phyloP scores from a whole-genome alignment of 345 rosid genomes.

The Adansonia digitata region DNA sequence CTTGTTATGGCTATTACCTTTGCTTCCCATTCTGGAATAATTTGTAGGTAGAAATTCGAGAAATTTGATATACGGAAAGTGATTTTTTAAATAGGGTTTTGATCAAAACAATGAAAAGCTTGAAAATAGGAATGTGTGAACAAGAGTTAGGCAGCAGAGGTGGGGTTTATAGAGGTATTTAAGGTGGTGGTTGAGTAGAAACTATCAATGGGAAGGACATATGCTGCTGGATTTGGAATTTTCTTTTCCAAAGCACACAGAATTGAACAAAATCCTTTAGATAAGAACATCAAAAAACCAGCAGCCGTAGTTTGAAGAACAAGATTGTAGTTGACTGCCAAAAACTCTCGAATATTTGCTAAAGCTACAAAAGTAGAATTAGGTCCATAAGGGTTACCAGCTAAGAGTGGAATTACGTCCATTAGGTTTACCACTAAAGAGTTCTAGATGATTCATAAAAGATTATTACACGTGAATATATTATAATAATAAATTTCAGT shows the following conservation, averaged over 20 bases:
- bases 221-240: not conserved
- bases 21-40: slow-evolving; percentile 22
- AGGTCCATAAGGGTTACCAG: not conserved
- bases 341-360: not conserved
- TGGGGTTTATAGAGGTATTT: not conserved
- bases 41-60: not conserved
- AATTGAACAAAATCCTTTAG: not conserved
- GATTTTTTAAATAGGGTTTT: not conserved
- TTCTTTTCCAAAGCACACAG: slow-evolving; percentile 8
- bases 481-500: no score
- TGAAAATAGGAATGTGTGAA: no score
- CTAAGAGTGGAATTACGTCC: no score
- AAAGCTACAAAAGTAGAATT: not conserved
- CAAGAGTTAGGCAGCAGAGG: not conserved
- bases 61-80: not conserved
- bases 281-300: not conserved
- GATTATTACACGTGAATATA: no score
- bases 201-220: not conserved
- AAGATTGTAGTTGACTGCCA: not conserved
- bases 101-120: not conserved
- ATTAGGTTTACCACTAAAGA: no score
- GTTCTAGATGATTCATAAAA: no score
- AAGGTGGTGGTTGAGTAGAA: slow-evolving; percentile 1
- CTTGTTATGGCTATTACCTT: slow-evolving; percentile 30
- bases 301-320: not conserved